Evolutionary conservation across 1,284 basidiomycete species (phyloP).

Genomic region (Volvariella surrecta): DNA sequence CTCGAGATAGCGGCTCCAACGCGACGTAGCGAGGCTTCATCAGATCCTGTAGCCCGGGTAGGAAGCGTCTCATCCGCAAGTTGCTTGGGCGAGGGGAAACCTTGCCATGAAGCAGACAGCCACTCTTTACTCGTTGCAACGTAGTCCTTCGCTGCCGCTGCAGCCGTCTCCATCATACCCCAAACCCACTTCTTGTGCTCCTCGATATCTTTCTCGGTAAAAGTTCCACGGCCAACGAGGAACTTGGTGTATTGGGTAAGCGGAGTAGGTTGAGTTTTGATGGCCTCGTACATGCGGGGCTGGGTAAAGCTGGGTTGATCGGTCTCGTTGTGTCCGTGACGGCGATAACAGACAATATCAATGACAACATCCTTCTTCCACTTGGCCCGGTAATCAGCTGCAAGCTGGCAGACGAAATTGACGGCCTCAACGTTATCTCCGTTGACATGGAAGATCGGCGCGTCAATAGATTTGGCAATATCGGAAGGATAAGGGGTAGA

Average conservation of each 20-base stretch:
- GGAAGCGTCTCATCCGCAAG: conserved; percentile 90
- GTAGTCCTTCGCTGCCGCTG: conserved; percentile 88
- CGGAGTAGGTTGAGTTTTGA: conserved; percentile 90
- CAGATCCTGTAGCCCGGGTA: conserved; percentile 79
- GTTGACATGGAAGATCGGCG: conserved; percentile 99
- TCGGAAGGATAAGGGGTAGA: conserved; percentile 99
- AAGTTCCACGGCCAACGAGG: conserved; percentile 87
- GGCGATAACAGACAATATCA: conserved; percentile 98
- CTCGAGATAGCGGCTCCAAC: conserved; percentile 84
- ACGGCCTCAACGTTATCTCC: conserved; percentile 98
- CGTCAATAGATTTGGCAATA: conserved; percentile 97
- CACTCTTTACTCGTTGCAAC: conserved; percentile 91
- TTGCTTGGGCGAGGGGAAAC: conserved; percentile 96
- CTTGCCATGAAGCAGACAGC: conserved; percentile 97
- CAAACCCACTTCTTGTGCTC: conserved; percentile 99
- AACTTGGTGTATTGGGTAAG: conserved; percentile 90
- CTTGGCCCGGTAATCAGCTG: conserved; percentile 96
- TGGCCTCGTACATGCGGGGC: conserved; percentile 97
- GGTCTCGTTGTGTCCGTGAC: conserved; percentile 98
- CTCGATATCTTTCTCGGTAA: conserved; percentile 94
- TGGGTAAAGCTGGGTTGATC: conserved; percentile 99
- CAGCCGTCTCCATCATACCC: conserved; percentile 96
- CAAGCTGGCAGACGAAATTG: conserved; percentile 96
- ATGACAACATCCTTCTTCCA: conserved; percentile 99
- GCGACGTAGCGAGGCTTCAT: conserved; percentile 72